Percentiles rank a stretch among this genome's conserved stretches.
Evolutionary conservation across 441 rosid species (phyloP).

Genomic region (Eruca vesicaria): DNA sequence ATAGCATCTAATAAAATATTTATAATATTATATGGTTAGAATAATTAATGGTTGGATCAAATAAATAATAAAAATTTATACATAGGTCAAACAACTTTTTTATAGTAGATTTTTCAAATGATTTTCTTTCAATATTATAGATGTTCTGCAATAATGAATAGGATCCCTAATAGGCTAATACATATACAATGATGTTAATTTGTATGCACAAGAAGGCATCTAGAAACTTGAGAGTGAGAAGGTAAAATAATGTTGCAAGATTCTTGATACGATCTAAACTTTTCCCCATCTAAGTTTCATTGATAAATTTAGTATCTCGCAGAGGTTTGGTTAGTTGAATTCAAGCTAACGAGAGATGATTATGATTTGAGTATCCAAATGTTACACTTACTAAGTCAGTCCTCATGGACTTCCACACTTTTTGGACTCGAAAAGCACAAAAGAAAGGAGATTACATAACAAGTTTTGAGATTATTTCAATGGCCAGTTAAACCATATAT

Average conservation of each 20-base stretch:
- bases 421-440: background rate
- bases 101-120: too few species aligned
- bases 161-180: background rate
- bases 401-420: background rate
- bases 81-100: too few species aligned
- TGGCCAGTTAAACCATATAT: slow-evolving; percentile 8
- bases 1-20: too few species aligned
- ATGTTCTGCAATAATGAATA: background rate
- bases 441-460: background rate
- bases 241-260: background rate
- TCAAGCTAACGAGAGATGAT: background rate
- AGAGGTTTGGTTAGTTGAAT: background rate
- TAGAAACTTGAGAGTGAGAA: background rate
- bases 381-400: background rate
- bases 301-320: background rate
- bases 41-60: too few species aligned
- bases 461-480: background rate
- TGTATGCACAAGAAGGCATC: background rate
- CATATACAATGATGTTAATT: background rate
- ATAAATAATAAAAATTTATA: too few species aligned
- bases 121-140: too few species aligned
- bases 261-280: background rate
- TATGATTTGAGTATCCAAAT: background rate
- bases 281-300: background rate
- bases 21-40: too few species aligned